Evolutionary conservation across 768 basidiomycete species (phyloP).

Genomic region (Xerocomellus chrysenteron): DNA sequence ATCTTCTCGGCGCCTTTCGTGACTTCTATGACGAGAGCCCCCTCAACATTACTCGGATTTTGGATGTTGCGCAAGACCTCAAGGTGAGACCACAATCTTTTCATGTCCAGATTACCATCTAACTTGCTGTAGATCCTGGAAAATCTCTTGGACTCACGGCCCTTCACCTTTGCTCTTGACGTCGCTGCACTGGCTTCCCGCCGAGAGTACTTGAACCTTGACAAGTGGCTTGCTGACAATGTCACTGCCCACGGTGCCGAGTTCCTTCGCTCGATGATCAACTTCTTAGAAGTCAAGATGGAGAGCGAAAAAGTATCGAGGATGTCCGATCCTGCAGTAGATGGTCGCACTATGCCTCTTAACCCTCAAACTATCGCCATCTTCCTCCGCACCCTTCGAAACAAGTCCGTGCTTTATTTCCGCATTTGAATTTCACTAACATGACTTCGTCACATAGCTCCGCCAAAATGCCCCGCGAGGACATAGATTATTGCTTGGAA

Average conservation of each 20-base stretch:
- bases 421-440: slow-evolving; percentile 2
- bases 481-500: slow-evolving; percentile 85
- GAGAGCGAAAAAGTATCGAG: slow-evolving; percentile 78
- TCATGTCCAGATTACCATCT: neutral
- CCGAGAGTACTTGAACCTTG: slow-evolving; percentile 90
- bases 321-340: slow-evolving; percentile 73
- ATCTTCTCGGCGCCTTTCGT: slow-evolving; percentile 84
- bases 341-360: slow-evolving; percentile 83
- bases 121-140: slow-evolving; percentile 70
- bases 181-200: slow-evolving; percentile 92
- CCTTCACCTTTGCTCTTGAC: slow-evolving; percentile 89
- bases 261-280: slow-evolving; percentile 83
- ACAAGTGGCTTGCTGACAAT: slow-evolving; percentile 94
- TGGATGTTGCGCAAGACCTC: slow-evolving; percentile 94
- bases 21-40: slow-evolving; percentile 92
- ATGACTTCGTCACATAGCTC: slow-evolving; percentile 45
- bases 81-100: slow-evolving; percentile 53
- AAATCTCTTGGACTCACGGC: slow-evolving; percentile 84
- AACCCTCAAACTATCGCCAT: slow-evolving; percentile 88
- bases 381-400: slow-evolving; percentile 85
- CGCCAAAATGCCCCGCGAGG: slow-evolving; percentile 68
- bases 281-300: slow-evolving; percentile 92
- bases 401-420: slow-evolving; percentile 53
- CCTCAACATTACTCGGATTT: slow-evolving; percentile 88
- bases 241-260: slow-evolving; percentile 78